Base-by-base conservation (phyloP, 2,329 filamentous ascomycete species). In the Zymoseptoria ardabiliae region DNA sequence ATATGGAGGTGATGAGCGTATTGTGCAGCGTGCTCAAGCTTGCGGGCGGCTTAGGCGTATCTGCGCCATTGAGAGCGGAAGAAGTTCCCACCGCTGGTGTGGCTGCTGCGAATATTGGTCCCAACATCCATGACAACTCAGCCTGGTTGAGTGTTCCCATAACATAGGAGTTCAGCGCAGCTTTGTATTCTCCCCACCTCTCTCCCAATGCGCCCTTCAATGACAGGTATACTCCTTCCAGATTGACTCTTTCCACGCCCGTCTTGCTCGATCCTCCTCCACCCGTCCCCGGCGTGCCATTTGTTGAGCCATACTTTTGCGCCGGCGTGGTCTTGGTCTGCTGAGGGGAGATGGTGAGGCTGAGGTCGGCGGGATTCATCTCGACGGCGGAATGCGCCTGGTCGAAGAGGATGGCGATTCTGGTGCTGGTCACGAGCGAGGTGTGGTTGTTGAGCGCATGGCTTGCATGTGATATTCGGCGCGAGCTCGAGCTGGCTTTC, bases 201-300 rank as follows among this genome's bases (percentile, higher is more conserved):
- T 85, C 82, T 60, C 80, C 81, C 60, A 87, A 79, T 20, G 79
- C 79, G 55, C 77, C 75, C 69, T 86, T 86, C 57, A 87, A 75
- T 61, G 83, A 80, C 9, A 81, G 79, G 68, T 87, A 86, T 55
- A 85, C 76, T 23, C 83, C 82, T 69, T 87, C 85, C 55, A 85
- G 73, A 65, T 87, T 84, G 58, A 87, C 78, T 62, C 85, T 81
- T 64, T 82, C 83, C 22, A 82, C 79, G n/a, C 78, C 78, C 55
- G 78, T 77, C 58, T 66, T 70, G 50, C 78, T 41, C 25, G 25
- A 28, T 17, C 35, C 35, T 45, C 35, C 35, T 45, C 35, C 35
- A 45, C 35, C 35, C 35, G 6, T 45, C 20, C 59, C 57, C 10
- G 57, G 49, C 5, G 63, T 56, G 55, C 77, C 77, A 53, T 78